Percentiles rank a stretch among this genome's conserved stretches.
Evolutionary conservation across 192 early-diverging fungal genomes (phyloP).

Genomic region (Coemansia sp.): DNA sequence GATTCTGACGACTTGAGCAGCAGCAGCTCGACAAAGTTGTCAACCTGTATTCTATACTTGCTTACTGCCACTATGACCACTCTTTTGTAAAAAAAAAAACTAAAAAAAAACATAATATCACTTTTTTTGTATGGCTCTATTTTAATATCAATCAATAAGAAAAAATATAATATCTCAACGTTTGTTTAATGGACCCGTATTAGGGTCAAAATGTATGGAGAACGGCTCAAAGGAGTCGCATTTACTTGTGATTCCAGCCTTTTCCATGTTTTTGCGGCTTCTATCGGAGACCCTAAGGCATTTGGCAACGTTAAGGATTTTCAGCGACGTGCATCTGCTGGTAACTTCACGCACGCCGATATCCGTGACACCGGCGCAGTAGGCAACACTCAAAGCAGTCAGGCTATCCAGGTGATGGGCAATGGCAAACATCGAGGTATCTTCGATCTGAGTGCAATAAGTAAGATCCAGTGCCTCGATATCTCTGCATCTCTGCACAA

Average conservation of each 20-base stretch:
- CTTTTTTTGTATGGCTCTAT: not conserved
- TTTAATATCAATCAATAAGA: slow-evolving; percentile 2
- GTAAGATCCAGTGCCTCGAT: slow-evolving; percentile 59
- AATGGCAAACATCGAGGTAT: slow-evolving; percentile 55
- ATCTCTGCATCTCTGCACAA: slow-evolving; percentile 53
- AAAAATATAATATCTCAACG: slow-evolving; percentile 4
- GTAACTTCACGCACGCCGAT: slow-evolving; percentile 52
- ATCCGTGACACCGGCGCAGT: slow-evolving; percentile 56
- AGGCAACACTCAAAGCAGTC: slow-evolving; percentile 52
- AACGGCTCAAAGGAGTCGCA: slow-evolving; percentile 41
- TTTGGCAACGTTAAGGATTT: slow-evolving; percentile 54
- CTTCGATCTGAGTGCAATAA: slow-evolving; percentile 58
- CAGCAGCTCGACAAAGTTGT: not conserved
- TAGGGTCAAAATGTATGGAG: slow-evolving; percentile 19
- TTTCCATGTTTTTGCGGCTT: slow-evolving; percentile 14
- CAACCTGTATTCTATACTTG: not conserved
- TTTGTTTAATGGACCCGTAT: not conserved
- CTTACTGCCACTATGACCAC: not conserved
- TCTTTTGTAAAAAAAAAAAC: slow-evolving; percentile 2
- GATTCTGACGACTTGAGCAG: not conserved
- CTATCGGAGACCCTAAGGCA: slow-evolving; percentile 45
- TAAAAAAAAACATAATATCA: slow-evolving; percentile 1
- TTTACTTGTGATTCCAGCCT: slow-evolving; percentile 9
- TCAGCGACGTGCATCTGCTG: slow-evolving; percentile 21
- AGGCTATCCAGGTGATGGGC: slow-evolving; percentile 39